Percentiles rank a stretch among this genome's conserved stretches.
phyloP scores from a whole-genome alignment of 768 basidiomycete genomes.

The Xanthoconium stramineum region DNA sequence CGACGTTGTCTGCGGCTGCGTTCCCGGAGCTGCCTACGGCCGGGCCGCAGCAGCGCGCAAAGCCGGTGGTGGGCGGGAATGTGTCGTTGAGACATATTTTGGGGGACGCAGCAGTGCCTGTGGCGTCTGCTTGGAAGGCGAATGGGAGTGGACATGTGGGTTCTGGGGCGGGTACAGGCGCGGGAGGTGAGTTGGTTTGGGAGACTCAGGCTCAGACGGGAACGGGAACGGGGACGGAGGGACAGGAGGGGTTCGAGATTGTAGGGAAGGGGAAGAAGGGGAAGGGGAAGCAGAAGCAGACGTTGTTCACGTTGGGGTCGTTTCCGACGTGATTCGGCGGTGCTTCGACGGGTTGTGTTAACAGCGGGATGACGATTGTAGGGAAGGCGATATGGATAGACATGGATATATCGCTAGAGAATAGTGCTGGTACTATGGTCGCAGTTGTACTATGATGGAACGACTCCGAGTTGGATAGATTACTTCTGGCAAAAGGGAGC shows the following conservation, averaged over 20 bases:
- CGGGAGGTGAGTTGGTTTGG: not conserved
- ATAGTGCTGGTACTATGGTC: too few species aligned
- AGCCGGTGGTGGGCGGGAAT: constrained; percentile 56
- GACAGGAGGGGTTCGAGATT: constrained; percentile 5
- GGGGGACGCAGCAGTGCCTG: constrained; percentile 18
- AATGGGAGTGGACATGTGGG: not conserved
- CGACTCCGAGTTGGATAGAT: too few species aligned
- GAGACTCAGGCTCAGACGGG: not conserved
- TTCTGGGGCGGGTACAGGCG: not conserved
- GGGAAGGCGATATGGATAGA: not conserved
- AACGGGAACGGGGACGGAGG: too few species aligned
- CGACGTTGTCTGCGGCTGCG: constrained; percentile 49
- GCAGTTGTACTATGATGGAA: too few species aligned
- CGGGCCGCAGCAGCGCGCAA: constrained; percentile 32
- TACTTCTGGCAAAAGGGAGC: too few species aligned
- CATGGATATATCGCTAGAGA: not conserved
- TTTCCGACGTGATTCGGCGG: constrained; percentile 35
- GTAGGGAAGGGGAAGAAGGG: constrained; percentile 63
- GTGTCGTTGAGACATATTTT: constrained; percentile 65
- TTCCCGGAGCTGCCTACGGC: constrained; percentile 71
- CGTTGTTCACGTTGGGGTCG: constrained; percentile 63
- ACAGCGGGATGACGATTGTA: too few species aligned
- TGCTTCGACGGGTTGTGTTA: not conserved
- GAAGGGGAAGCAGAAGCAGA: constrained; percentile 84
- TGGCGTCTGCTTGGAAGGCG: constrained; percentile 31